Percentiles rank a stretch among this genome's conserved stretches.
Conservation (phyloP, 345 rosid species). For the Alliaria petiolata region DNA sequence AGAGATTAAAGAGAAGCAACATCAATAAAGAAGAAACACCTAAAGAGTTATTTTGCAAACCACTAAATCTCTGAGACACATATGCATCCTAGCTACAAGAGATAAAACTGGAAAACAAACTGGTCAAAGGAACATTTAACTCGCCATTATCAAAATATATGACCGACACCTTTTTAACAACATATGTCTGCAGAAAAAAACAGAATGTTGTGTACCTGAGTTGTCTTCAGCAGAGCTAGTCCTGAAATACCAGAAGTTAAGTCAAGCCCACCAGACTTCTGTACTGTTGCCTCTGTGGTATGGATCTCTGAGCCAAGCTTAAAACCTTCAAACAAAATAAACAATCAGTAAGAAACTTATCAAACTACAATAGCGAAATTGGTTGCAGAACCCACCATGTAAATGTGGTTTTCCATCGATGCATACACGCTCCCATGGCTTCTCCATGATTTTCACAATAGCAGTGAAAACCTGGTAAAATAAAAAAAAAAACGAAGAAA, state of each 20-base stretch:
- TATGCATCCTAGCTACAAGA: not conserved
- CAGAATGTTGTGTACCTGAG: slow-evolving; percentile 50
- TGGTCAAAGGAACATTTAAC: not conserved
- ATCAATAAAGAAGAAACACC: not conserved
- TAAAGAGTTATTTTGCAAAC: too few species aligned
- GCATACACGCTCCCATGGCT: slow-evolving; percentile 87
- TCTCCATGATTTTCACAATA: slow-evolving; percentile 69
- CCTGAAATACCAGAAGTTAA: slow-evolving; percentile 75
- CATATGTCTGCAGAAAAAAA: not conserved
- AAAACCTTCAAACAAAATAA: slow-evolving; percentile 55
- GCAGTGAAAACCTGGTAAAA: slow-evolving; percentile 63
- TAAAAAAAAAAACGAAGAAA: not conserved
- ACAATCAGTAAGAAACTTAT: not conserved
- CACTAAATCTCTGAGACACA: too few species aligned
- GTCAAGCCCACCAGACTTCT: slow-evolving; percentile 58
- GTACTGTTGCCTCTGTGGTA: slow-evolving; percentile 58
- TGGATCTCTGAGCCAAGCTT: slow-evolving; percentile 97
- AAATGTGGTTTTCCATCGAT: slow-evolving; percentile 66
- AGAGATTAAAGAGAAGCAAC: not conserved
- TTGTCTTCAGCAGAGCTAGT: slow-evolving; percentile 80
- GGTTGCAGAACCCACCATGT: slow-evolving; percentile 52
- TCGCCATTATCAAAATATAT: not conserved
- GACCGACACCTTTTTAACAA: not conserved
- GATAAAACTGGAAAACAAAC: not conserved
- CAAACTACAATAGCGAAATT: not conserved